Conservation (phyloP, 768 basidiomycete species). For the Pholiota conissans region DNA sequence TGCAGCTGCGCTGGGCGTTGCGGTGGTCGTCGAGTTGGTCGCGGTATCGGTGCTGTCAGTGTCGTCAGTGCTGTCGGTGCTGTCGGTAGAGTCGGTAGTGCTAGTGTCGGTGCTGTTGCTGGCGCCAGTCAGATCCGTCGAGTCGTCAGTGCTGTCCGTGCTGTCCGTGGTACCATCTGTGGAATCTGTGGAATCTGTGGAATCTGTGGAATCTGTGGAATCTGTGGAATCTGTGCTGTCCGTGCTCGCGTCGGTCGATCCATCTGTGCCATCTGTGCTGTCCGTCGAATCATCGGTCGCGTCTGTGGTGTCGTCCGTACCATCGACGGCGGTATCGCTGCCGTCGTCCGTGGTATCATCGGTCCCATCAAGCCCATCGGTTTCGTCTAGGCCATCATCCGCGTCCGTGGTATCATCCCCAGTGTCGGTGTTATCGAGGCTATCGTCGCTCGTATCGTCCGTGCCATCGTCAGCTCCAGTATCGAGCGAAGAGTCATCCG, state of each 20-base stretch:
- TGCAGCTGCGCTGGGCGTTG: constrained; percentile 3
- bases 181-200: constrained; percentile 3
- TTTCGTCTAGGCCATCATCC: background rate
- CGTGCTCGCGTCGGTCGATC: background rate
- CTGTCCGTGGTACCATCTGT: constrained; percentile 4
- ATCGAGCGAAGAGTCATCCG: background rate
- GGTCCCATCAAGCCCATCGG: constrained; percentile 3
- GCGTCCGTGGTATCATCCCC: background rate
- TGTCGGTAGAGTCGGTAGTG: constrained; percentile 5
- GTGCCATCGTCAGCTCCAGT: constrained; percentile 4
- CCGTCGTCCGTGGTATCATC: constrained; percentile 3
- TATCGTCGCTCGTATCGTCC: constrained; percentile 4
- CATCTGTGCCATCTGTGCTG: constrained; percentile 1
- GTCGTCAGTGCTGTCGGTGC: constrained; percentile 11
- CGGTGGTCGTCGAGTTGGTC: constrained; percentile 6
- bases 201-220: constrained; percentile 4
- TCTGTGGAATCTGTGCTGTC: background rate
- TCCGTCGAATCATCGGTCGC: background rate
- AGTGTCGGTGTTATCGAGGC: background rate
- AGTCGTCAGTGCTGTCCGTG: constrained; percentile 7
- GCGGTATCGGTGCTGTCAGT: constrained; percentile 5
- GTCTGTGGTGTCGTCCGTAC: constrained; percentile 2
- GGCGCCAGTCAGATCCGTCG: background rate
- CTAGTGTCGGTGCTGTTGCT: constrained; percentile 7
- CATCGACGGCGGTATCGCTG: constrained; percentile 7